Base-by-base conservation (phyloP, 345 rosid genomes). In the Iberis pinnata region DNA sequence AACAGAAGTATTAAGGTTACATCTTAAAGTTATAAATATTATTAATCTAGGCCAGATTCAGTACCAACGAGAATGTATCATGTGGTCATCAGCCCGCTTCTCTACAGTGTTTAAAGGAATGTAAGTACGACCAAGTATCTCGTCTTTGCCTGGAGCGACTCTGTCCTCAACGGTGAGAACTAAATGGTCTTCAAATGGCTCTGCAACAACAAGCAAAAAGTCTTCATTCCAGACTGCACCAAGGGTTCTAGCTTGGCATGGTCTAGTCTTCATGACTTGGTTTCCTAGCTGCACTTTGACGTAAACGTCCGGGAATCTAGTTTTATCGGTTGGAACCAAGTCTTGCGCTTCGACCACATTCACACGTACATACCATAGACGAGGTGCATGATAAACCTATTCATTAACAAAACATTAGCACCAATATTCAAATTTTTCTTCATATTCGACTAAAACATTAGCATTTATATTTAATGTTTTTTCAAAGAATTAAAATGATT, bases 171-270 rank as follows among this genome's bases (percentile, higher is more conserved):
- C 94, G 0, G 83, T 70, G 27, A 93, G 73, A 41, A 83, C 64
- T 65, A 93, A 68, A 65, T 70, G 85, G 65, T 93, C 99, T 73
- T 88, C 97, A 56, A 88, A 83, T 2, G 97, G 94, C 63, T 88
- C 99, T 3, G 99, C 83, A 5, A 77, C 90, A 43, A 93, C 95
- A 68, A 92, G 83, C 68, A 85, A 57, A 58, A 93, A 83, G 69
- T 93, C 99, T 73, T 93, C 99, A 17, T 93, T 88, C 99, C 99
- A 93, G 29, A 85, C 63, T 1, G 99, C 87, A 53, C 80, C 88
- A 48, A 88, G 70, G 43, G 78, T 74, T 47, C 81, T 75, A 46
- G 84, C 88, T 43, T 79, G 97, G 60, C 86, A 80, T 8, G 84
- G 63, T 66, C 75, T 81, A 8, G 99, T 92, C 70, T 81, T 81